Evolutionary conservation across 306 rosid genomes (phyloP).

Genomic region (Quillaja saponaria): DNA sequence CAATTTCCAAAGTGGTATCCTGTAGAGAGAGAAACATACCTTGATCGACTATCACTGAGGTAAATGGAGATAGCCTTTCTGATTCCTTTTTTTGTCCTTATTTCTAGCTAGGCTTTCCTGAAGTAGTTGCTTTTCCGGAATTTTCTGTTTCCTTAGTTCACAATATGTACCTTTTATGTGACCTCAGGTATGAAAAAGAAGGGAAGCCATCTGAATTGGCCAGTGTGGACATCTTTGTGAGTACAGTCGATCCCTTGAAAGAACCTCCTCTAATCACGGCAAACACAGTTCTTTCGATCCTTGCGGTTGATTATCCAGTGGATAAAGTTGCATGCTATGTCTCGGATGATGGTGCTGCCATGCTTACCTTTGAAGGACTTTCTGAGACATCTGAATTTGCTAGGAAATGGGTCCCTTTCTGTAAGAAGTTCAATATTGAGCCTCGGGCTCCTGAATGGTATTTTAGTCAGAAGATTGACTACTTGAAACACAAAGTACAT

Average conservation of each 20-base stretch:
- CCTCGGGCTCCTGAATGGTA: slow-evolving; percentile 98
- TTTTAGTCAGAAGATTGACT: slow-evolving; percentile 81
- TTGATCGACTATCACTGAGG: slow-evolving; percentile 88
- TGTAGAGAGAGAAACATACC: slow-evolving; percentile 89
- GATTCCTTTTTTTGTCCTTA: background rate
- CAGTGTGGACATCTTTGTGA: slow-evolving; percentile 74
- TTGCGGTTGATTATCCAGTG: slow-evolving; percentile 87
- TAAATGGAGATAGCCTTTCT: slow-evolving; percentile 27
- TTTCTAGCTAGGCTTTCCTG: background rate
- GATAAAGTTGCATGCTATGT: slow-evolving; percentile 98
- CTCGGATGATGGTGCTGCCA: slow-evolving; percentile 99
- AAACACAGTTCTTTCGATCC: slow-evolving; percentile 92
- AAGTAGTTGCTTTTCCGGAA: background rate
- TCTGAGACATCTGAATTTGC: slow-evolving; percentile 96
- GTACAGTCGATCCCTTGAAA: slow-evolving; percentile 97
- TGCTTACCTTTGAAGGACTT: slow-evolving; percentile 97
- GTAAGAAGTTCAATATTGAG: slow-evolving; percentile 77
- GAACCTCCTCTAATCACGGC: slow-evolving; percentile 97
- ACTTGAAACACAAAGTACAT: slow-evolving; percentile 85
- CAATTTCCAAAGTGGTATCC: slow-evolving; percentile 98
- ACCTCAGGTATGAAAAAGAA: slow-evolving; percentile 91
- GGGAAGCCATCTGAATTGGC: slow-evolving; percentile 86
- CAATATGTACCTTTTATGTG: slow-evolving; percentile 18
- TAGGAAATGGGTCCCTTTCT: slow-evolving; percentile 89
- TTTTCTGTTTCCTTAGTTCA: background rate